phyloP scores from a whole-genome alignment of 768 basidiomycete genomes.

The Calvatia gigantea region DNA sequence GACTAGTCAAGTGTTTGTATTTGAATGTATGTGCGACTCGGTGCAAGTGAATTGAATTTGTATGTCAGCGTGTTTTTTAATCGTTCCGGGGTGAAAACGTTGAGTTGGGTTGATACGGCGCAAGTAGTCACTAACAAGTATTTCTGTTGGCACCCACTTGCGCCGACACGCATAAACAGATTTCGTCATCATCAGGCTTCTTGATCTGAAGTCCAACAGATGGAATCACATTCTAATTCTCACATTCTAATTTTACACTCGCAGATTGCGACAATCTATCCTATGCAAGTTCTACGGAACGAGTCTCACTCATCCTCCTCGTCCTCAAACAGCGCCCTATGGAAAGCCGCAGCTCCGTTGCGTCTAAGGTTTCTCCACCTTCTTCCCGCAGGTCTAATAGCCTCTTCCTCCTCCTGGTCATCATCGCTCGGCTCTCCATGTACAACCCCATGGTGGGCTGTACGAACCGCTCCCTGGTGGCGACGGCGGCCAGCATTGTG shows the following conservation, averaged over 20 bases:
- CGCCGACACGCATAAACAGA: too few species aligned
- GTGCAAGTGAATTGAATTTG: too few species aligned
- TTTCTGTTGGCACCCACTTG: too few species aligned
- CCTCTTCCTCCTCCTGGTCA: constrained; percentile 44
- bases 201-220: not conserved
- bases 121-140: too few species aligned
- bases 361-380: not conserved
- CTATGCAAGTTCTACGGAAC: not conserved
- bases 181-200: not conserved
- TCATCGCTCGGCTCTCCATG: constrained; percentile 22
- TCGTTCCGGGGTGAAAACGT: too few species aligned
- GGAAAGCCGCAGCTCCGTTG: too few species aligned
- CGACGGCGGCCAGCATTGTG: not conserved
- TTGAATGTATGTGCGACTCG: too few species aligned
- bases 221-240: not conserved
- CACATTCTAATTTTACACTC: not conserved
- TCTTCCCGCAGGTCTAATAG: not conserved
- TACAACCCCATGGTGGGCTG: constrained; percentile 51
- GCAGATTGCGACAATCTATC: too few species aligned
- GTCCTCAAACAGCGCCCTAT: not conserved
- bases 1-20: too few species aligned
- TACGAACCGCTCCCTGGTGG: not conserved
- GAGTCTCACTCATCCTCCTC: not conserved
- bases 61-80: too few species aligned
- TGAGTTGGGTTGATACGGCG: too few species aligned